Percentiles rank a stretch among this genome's conserved stretches.
Conservation (phyloP, 73 alveolate species). For the Paramecium bursaria region DNA sequence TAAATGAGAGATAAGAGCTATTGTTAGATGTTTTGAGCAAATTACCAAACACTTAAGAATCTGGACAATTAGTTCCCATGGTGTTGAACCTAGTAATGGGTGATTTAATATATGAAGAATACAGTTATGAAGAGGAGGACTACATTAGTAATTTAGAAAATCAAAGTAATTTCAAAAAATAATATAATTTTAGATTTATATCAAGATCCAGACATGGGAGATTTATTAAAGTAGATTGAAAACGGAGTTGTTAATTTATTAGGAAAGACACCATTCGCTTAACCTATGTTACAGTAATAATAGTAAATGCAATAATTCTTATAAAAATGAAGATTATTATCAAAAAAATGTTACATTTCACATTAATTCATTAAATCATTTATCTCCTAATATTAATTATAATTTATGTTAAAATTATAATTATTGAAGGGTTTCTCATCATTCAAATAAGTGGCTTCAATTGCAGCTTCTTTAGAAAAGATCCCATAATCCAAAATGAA, state of each 20-base stretch:
- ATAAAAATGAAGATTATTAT: too few species aligned
- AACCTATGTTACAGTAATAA: too few species aligned
- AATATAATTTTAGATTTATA: conserved; percentile 21
- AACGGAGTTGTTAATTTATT: conserved; percentile 59
- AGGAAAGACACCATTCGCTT: conserved; percentile 58
- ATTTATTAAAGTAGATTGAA: conserved; percentile 67
- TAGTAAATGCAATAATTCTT: too few species aligned
- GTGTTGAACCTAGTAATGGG: conserved; percentile 62
- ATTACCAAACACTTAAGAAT: conserved; percentile 65
- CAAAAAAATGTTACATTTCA: too few species aligned
- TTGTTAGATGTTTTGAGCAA: conserved; percentile 45
- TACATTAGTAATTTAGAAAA: conserved; percentile 63
- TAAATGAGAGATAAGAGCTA: conserved; percentile 62
- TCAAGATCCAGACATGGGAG: conserved; percentile 66
- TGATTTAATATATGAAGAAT: conserved; percentile 68
- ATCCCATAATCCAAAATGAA: too few species aligned
- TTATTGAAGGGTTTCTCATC: too few species aligned
- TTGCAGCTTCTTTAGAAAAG: too few species aligned
- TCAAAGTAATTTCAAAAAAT: conserved; percentile 39
- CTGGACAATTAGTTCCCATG: conserved; percentile 68
- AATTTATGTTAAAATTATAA: too few species aligned
- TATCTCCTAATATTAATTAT: too few species aligned
- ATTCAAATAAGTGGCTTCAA: too few species aligned
- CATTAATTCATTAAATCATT: too few species aligned
- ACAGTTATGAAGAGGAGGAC: conserved; percentile 70